phyloP scores from a whole-genome alignment of 768 basidiomycete species.

The Dioszegia aurantiaca region DNA sequence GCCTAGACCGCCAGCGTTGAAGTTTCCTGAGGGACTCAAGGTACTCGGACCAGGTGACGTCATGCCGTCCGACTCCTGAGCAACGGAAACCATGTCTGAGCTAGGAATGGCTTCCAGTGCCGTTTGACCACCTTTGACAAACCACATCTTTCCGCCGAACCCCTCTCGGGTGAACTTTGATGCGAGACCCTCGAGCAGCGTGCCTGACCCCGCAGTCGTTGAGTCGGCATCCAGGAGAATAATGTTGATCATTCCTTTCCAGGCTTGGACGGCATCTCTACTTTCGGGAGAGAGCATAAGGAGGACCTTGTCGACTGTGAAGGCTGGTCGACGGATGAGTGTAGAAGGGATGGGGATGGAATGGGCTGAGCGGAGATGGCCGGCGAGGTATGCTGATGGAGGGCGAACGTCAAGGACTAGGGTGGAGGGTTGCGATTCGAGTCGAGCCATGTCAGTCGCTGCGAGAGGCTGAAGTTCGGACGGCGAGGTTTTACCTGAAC shows the following conservation, averaged over 20 bases:
- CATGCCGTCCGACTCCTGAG: neutral
- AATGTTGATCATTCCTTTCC: constrained; percentile 56
- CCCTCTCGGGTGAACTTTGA: constrained; percentile 55
- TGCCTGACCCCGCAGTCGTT: constrained; percentile 59
- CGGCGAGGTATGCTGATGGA: constrained; percentile 66
- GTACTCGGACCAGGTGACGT: constrained; percentile 5
- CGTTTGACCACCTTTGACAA: constrained; percentile 69
- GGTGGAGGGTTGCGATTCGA: constrained; percentile 25
- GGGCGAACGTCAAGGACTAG: constrained; percentile 88
- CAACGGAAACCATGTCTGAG: constrained; percentile 30
- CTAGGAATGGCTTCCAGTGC: constrained; percentile 55
- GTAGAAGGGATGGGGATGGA: constrained; percentile 92
- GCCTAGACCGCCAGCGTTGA: constrained; percentile 8
- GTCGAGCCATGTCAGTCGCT: constrained; percentile 11
- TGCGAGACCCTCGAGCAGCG: constrained; percentile 50
- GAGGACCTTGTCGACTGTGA: constrained; percentile 71
- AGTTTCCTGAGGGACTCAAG: constrained; percentile 10
- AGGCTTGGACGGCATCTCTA: constrained; percentile 36
- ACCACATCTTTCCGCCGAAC: constrained; percentile 64
- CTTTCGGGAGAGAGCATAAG: constrained; percentile 69
- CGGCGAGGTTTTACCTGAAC: constrained; percentile 18
- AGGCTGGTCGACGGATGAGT: constrained; percentile 83
- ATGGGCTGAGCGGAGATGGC: constrained; percentile 67
- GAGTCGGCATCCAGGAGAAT: constrained; percentile 86
- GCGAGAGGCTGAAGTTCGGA: constrained; percentile 26